Evolutionary conservation across 345 rosid genomes (phyloP), one percentile per base, ranked within the genome.

Genomic region (Turnera subulata): DNA sequence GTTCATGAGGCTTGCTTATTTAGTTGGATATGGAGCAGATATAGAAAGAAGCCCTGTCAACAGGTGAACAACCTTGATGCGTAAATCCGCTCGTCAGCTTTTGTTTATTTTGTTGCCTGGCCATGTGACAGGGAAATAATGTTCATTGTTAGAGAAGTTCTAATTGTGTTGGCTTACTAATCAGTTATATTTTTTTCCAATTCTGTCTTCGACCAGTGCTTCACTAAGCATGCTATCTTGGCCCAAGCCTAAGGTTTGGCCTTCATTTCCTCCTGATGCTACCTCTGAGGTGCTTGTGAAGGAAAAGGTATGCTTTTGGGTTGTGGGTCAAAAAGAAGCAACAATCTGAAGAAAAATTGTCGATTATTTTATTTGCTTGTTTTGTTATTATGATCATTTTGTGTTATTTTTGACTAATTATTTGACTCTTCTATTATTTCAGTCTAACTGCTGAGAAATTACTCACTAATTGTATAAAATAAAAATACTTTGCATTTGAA

Each of bases 191-290:
- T 52, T 2, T 48, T 62, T 19, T 44, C 51, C 50, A 44, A 50
- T 53, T 66, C 66, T 46, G n/a, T 68, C 73, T 59, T 1, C 72
- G 74, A 52, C 72, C 90, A 89, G 99, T 81, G 99, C 97, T 64
- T 87, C 81, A 23, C 94, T 93, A 53, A 89, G 99, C 76, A 87
- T 93, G 97, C 87, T 93, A 44, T 92, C 97, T 61, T 93, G 99
- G 99, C 97, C 99, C 53, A 93, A 82, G 70, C 97, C 99, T 55
- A 74, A 85, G 18, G 77, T 89, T 71, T 93, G 99, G 97, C 99
- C 99, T 55, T 84, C 84, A 50, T 77, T 85, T 83, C 97, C 96
- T 38, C 55, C 69, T 53, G 89, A 85, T 78, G 88, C 90, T 66
- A 77, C 96, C 53, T 54, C 87, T 7, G 84, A 82, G 75, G 96